phyloP scores from a whole-genome alignment of 2,329 filamentous ascomycete genomes.

The Talaromyces atroroseus region DNA sequence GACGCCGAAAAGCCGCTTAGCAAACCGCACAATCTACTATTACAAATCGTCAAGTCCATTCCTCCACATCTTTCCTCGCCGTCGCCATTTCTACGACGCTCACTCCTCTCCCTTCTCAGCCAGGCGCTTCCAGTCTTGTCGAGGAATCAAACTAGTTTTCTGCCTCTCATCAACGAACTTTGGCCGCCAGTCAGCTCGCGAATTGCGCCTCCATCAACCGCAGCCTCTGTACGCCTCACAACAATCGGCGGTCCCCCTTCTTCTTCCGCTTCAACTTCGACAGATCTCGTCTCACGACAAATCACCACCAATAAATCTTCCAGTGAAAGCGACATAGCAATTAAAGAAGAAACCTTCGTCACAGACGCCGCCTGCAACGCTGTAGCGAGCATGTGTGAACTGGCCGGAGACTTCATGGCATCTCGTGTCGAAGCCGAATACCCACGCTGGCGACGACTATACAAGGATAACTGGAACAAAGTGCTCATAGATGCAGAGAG shows the following conservation, averaged over 20 bases:
- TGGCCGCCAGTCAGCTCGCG: slow-evolving; percentile 68
- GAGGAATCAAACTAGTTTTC: slow-evolving; percentile 71
- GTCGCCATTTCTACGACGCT: slow-evolving; percentile 70
- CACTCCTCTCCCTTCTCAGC: slow-evolving; percentile 69
- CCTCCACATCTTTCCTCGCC: slow-evolving; percentile 88
- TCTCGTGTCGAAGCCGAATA: slow-evolving; percentile 69
- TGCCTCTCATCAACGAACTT: slow-evolving; percentile 82
- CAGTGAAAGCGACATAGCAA: slow-evolving; percentile 13
- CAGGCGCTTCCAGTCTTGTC: slow-evolving; percentile 68
- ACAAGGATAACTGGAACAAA: slow-evolving; percentile 33
- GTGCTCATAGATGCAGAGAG: slow-evolving; percentile 34
- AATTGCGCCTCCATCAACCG: slow-evolving; percentile 39
- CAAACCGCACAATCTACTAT: slow-evolving; percentile 73
- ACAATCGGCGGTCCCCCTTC: background rate
- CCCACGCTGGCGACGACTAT: slow-evolving; percentile 38
- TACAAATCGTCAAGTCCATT: slow-evolving; percentile 74
- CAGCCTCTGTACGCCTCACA: slow-evolving; percentile 39
- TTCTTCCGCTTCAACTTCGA: slow-evolving; percentile 8
- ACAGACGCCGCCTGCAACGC: slow-evolving; percentile 64
- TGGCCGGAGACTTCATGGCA: slow-evolving; percentile 75
- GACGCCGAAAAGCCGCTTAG: slow-evolving; percentile 59
- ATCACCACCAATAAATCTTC: slow-evolving; percentile 22
- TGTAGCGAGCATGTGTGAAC: slow-evolving; percentile 61
- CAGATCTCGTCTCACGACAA: slow-evolving; percentile 56
- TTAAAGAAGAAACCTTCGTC: slow-evolving; percentile 46